Conservation (phyloP, 805 yeast genomes). For the Tetrapisispora taiwanensis region DNA sequence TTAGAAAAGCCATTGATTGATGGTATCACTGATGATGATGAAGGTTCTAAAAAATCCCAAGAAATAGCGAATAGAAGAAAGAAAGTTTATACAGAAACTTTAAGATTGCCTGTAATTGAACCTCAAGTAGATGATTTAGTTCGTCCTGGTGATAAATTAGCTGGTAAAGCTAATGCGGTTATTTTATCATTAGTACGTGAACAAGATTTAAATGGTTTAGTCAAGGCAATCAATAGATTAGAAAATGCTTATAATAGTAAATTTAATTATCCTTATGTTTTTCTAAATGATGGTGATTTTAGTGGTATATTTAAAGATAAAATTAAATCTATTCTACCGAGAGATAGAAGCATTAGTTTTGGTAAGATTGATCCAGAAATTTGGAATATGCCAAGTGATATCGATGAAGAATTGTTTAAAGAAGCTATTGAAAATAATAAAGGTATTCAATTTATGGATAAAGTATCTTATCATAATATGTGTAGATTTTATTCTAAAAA, state of each 20-base stretch:
- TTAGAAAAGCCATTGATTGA: slow-evolving; percentile 15
- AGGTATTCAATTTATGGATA: slow-evolving; percentile 51
- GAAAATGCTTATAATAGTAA: slow-evolving; percentile 58
- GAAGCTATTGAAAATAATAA: slow-evolving; percentile 34
- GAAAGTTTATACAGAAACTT: slow-evolving; percentile 24
- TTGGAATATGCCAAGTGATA: slow-evolving; percentile 54
- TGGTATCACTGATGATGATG: not conserved
- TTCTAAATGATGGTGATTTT: slow-evolving; percentile 64
- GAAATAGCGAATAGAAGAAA: not conserved
- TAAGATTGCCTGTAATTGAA: slow-evolving; percentile 33
- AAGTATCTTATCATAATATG: slow-evolving; percentile 69
- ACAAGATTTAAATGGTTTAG: slow-evolving; percentile 41
- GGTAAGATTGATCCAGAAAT: slow-evolving; percentile 34
- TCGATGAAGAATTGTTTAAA: slow-evolving; percentile 38
- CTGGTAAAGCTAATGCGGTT: slow-evolving; percentile 60
- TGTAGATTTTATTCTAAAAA: slow-evolving; percentile 65
- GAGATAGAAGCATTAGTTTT: slow-evolving; percentile 37
- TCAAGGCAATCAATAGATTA: slow-evolving; percentile 46
- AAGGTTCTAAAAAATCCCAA: not conserved
- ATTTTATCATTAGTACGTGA: slow-evolving; percentile 65
- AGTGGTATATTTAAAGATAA: slow-evolving; percentile 42
- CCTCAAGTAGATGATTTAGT: slow-evolving; percentile 37
- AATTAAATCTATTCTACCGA: slow-evolving; percentile 32
- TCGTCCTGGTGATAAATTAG: slow-evolving; percentile 15
- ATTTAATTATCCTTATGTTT: slow-evolving; percentile 72